A percentile compares a stretch with the other conserved stretches of the same genome.
phyloP scores from a whole-genome alignment of 257 asterid genomes.

The Capsicum chinense region DNA sequence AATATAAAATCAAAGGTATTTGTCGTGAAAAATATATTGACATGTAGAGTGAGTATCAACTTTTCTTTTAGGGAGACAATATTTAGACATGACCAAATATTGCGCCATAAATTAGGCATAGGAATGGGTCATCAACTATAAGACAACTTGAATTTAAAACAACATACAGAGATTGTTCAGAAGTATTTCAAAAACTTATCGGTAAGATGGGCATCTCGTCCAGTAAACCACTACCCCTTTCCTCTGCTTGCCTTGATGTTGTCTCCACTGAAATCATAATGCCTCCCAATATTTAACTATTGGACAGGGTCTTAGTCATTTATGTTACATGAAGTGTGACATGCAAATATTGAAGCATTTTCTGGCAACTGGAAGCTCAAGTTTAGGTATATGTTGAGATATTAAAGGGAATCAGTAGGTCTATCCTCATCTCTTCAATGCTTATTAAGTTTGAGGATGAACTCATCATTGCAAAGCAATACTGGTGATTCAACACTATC shows the following conservation, averaged over 20 bases:
- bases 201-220: conserved; percentile 35
- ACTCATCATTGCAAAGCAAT: conserved; percentile 88
- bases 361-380: too few species aligned
- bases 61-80: too few species aligned
- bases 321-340: conserved; percentile 31
- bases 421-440: conserved; percentile 81
- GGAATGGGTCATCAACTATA: too few species aligned
- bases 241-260: conserved; percentile 93
- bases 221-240: conserved; percentile 84
- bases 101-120: too few species aligned
- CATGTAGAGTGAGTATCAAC: too few species aligned
- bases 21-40: neutral
- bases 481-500: conserved; percentile 85
- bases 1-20: neutral
- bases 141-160: too few species aligned
- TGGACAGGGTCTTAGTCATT: conserved; percentile 39
- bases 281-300: conserved; percentile 97
- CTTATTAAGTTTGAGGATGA: conserved; percentile 79
- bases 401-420: too few species aligned
- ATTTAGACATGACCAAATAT: too few species aligned
- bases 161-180: too few species aligned
- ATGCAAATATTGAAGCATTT: too few species aligned
- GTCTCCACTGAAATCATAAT: conserved; percentile 94
- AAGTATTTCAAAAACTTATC: too few species aligned
- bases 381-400: too few species aligned